Base-by-base conservation (phyloP, 495 filamentous ascomycete genomes). In the Penicillium roqueforti region DNA sequence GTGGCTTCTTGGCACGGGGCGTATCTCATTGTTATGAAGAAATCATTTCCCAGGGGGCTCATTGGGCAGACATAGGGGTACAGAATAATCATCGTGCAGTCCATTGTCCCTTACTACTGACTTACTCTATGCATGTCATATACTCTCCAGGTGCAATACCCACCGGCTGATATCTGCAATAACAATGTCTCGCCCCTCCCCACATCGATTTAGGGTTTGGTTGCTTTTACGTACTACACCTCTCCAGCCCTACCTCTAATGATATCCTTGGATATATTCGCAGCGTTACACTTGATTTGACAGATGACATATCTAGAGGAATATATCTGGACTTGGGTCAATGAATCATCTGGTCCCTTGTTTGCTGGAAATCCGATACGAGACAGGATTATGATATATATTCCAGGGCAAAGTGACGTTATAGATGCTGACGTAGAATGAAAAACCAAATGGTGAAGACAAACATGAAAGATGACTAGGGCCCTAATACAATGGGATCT, bases 1-100 rank as follows among this genome's bases (percentile, higher is more conserved):
- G 40, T 26, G 41, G 26, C 26, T 45, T 45, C 42, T 45, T 45
- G 42, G 42, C 41, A 44, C 39, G 39, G n/a, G 22, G 20, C 13
- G 40, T 26, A 28, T 44, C 10, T 22, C 38, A 40, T 40, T 19
- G 18, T 20, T 11, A 19, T 40, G 38, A 40, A 40, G 38, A 20
- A 19, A 13, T 40, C 6, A 40, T 40, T 19, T 18, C 18, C 34
- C 6, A 37, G 34, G 34, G 34, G 28, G 7, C 11, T n/a, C 11
- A 28, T 28, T 28, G 26, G 26, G 26, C 26, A 14, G 13, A 3
- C 13, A 14, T 13, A 39, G 28, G 14, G 7, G 11, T 26, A 31
- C n/a, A 6, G 13, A 20, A 20, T 23, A 22, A 8, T 26, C 7
- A 28, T 44, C 25, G 4, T 16, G 40, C 5, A 6, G 22, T 3